Evolutionary conservation across 2,329 filamentous ascomycete genomes (phyloP).

Genomic region (Ilyonectria mors-panacis): DNA sequence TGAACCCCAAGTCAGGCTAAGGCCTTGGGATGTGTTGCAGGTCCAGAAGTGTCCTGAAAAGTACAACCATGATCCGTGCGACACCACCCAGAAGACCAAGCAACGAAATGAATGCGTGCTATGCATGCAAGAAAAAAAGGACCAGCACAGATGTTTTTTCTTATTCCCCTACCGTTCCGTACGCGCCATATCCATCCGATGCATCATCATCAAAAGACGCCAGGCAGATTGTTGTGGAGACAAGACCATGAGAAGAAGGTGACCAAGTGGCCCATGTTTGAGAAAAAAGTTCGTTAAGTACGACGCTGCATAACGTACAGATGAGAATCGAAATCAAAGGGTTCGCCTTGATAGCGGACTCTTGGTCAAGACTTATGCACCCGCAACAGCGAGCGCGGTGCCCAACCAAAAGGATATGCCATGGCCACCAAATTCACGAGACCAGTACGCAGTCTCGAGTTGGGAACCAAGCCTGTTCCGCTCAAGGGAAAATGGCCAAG

Average conservation of each 20-base stretch:
- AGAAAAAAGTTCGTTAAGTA: conserved; percentile 53
- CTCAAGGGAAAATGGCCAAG: conserved; percentile 26
- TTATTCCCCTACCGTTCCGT: conserved; percentile 33
- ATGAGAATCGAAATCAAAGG: conserved; percentile 52
- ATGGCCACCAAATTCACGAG: conserved; percentile 20
- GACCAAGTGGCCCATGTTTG: conserved; percentile 44
- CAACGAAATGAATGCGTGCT: conserved; percentile 43
- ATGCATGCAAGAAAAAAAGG: conserved; percentile 31
- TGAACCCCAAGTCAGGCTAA: conserved; percentile 40
- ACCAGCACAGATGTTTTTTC: conserved; percentile 34
- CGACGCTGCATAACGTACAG: conserved; percentile 54
- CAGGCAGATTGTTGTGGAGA: conserved; percentile 36
- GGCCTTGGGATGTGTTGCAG: conserved; percentile 9
- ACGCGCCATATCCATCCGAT: conserved; percentile 44
- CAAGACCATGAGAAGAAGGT: conserved; percentile 36
- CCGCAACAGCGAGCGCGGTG: conserved; percentile 31
- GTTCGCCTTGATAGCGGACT: conserved; percentile 37
- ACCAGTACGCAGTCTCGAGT: neutral
- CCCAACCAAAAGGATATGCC: conserved; percentile 35
- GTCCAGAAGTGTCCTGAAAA: neutral
- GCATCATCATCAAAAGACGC: conserved; percentile 45
- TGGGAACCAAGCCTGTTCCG: conserved; percentile 31
- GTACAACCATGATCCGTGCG: neutral
- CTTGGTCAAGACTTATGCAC: conserved; percentile 32
- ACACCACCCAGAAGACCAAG: conserved; percentile 23